A percentile compares a stretch with the other conserved stretches of the same genome.
Conservation (phyloP, 164 flowering plant species). For the Liriodendron chinense region DNA sequence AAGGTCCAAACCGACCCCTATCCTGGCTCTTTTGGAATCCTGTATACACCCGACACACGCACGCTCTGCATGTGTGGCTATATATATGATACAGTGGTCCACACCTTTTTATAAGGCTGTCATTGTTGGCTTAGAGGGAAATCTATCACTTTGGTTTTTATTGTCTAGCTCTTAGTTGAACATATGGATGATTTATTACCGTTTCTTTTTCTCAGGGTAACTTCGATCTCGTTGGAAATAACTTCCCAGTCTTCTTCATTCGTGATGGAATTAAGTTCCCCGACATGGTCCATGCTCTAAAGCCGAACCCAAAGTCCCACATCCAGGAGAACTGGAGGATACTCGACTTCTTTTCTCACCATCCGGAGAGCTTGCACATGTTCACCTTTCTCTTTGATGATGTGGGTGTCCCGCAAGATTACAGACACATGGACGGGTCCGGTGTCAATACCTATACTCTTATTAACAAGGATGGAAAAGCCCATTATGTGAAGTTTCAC, state of each 20-base stretch:
- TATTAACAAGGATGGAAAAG: conserved; percentile 81
- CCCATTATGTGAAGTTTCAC: conserved; percentile 83
- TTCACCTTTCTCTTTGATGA: conserved; percentile 89
- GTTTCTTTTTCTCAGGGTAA: conserved; percentile 38
- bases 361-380: conserved; percentile 92
- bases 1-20: too few species aligned
- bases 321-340: conserved; percentile 86
- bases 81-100: too few species aligned
- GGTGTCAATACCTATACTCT: conserved; percentile 92
- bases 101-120: too few species aligned
- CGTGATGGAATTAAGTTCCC: conserved; percentile 90
- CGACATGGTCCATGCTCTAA: conserved; percentile 80
- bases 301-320: conserved; percentile 86
- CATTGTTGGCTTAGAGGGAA: neutral
- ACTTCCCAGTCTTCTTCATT: conserved; percentile 75
- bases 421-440: conserved; percentile 96
- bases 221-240: conserved; percentile 84
- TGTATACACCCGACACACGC: too few species aligned
- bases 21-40: too few species aligned
- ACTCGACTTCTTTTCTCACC: conserved; percentile 84
- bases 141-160: neutral
- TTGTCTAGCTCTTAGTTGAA: neutral
- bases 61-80: too few species aligned
- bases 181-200: neutral
- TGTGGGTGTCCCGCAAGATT: conserved; percentile 84